These are phyloP conservation scores for Sugiyamaella grinbergsii DNA, from an alignment of 1,139 yeast species.

Conservation along the genomic window DNA sequence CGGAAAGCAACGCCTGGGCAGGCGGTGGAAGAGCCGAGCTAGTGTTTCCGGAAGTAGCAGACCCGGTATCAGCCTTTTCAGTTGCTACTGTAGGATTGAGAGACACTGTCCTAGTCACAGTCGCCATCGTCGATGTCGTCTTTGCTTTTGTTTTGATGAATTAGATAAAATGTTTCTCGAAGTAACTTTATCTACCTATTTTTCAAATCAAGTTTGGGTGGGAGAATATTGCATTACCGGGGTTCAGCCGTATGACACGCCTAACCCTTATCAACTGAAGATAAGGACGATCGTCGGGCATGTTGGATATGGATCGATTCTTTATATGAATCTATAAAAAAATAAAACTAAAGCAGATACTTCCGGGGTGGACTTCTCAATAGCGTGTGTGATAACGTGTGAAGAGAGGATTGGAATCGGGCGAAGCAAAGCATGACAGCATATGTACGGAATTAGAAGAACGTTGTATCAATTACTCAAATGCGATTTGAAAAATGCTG, in stretches of 20 bases:
- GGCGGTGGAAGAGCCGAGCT: constrained; percentile 36
- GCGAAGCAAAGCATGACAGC: too few species aligned
- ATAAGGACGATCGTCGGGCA: too few species aligned
- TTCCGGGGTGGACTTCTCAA: too few species aligned
- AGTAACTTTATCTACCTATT: constrained; percentile 1
- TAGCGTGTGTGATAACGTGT: too few species aligned
- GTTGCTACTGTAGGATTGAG: not conserved
- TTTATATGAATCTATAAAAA: too few species aligned
- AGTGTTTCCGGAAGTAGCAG: constrained; percentile 2
- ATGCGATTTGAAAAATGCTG: constrained; percentile 14
- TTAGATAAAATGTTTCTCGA: not conserved
- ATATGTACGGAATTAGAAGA: too few species aligned
- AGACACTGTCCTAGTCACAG: constrained; percentile 5
- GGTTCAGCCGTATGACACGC: not conserved
- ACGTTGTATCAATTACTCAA: too few species aligned
- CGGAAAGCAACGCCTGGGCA: constrained; percentile 51
- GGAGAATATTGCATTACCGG: constrained; percentile 1
- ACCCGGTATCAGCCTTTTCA: not conserved
- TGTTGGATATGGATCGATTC: too few species aligned
- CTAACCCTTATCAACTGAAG: not conserved
- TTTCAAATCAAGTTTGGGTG: not conserved
- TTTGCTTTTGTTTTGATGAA: not conserved
- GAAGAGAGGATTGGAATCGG: too few species aligned
- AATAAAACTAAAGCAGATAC: too few species aligned
- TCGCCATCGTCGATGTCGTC: constrained; percentile 8